Base-by-base conservation (phyloP, 805 yeast genomes). In the Peterozyma xylosa region DNA sequence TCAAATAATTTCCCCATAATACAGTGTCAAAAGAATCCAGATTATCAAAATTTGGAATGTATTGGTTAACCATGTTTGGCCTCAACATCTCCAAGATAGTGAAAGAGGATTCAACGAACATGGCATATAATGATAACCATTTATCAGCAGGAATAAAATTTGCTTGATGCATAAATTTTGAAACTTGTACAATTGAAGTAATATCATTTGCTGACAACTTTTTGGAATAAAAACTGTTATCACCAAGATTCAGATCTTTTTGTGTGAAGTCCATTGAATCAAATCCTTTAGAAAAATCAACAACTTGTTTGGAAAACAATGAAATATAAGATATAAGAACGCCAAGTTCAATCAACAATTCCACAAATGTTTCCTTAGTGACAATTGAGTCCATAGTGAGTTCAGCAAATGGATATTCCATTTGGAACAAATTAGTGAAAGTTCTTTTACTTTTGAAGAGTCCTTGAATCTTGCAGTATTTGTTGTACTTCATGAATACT, bases 361-460 rank as follows among this genome's bases (percentile, higher is more conserved):
- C 96, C 27, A 80, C 86, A 45, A 84, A 68, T 1, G 71, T 66
- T 50, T 80, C 85, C 48, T 82, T 86, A 49, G 78, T 76, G 15
- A 86, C 84, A 37, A 80, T 68, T 0, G 95, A 82, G 55, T 88
- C 96, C 50, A 85, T 74, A 0, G 90, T 78, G 30, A 70, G 54
- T 37, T 78, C 81, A 39, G 64, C 63, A 55, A 82, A 81, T 14
- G 95, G 96, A 53, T 74, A 76, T 13, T 63, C 59, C 29, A 70
- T 68, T 9, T 93, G 95, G 66, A 87, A 89, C 35, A 86, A 62
- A 27, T 68, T 71, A 0, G 87, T 80, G 55, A 81, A 84, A 0
- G 78, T 71, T 63, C 87, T 73, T 61, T 75, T 80, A 33, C 80
- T 74, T 46, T 70, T 71, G 60, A 76, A 74, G 42, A 68, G 65